Percentiles rank a stretch among this genome's conserved stretches.
phyloP scores from a whole-genome alignment of 257 asterid genomes.

The Verbascum thapsus region DNA sequence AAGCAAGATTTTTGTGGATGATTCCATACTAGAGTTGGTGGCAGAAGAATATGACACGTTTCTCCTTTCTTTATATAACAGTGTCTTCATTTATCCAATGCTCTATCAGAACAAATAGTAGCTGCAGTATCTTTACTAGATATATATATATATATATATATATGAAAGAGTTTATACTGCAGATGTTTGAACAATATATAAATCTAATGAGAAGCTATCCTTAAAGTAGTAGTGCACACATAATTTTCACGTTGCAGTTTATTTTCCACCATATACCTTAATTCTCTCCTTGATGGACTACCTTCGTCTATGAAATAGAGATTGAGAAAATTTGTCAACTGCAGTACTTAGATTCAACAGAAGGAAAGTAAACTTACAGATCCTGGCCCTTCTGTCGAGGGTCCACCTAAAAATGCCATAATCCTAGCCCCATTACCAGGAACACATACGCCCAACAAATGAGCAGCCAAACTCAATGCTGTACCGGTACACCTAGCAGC shows the following conservation, averaged over 20 bases:
- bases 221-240: conserved; percentile 6
- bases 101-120: conserved; percentile 14
- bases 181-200: not conserved
- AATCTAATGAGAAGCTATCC: conserved; percentile 9
- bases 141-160: conserved; percentile 8
- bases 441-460: conserved; percentile 89
- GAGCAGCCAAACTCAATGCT: conserved; percentile 92
- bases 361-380: conserved; percentile 54
- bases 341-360: conserved; percentile 1
- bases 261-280: not conserved
- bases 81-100: not conserved
- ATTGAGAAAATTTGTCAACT: conserved; percentile 8
- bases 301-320: conserved; percentile 1
- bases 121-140: not conserved
- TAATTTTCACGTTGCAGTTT: conserved; percentile 11
- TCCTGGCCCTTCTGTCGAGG: conserved; percentile 95
- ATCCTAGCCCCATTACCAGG: conserved; percentile 98
- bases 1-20: not conserved
- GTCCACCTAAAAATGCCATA: conserved; percentile 96
- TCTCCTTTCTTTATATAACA: not conserved
- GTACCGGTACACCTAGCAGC: conserved; percentile 93
- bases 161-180: not conserved
- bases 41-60: not conserved
- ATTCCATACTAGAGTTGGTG: not conserved
- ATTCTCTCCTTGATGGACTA: not conserved